Base-by-base conservation (phyloP, 2,329 filamentous ascomycete species). In the Mycocentrospora acerina region DNA sequence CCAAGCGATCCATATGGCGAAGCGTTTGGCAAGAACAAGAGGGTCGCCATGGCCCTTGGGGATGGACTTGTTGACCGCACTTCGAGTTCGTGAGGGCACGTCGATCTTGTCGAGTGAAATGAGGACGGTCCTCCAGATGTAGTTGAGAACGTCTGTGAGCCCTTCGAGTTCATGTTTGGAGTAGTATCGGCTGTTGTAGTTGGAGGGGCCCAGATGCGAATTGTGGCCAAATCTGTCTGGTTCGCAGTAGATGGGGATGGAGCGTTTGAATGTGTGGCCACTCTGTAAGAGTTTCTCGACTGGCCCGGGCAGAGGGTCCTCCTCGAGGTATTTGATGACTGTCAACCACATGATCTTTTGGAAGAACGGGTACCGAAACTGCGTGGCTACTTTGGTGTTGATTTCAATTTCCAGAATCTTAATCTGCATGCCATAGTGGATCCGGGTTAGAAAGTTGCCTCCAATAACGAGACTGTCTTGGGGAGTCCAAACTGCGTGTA, bases 271-370 rank as follows among this genome's bases (percentile, higher is more conserved):
- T 34, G 74, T 71, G 29, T 76, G 73, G 37, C 82, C 79, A 29
- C 71, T 70, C 17, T 74, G 69, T 47, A 85, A 78, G 10, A 74
- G 67, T 26, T 80, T 70, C 32, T 76, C 68, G 4, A 85, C 74
- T 28, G 68, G 69, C 16, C 70, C 65, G 1, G 82, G 82, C n/a
- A 85, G 63, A 2, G 82, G 81, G 60, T 86, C 82, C 18, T 79
- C 74, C 35, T 79, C 73, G 25, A 86, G 69, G 53, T 85, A 86
- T 50, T 79, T 76, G 55, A 84, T 69, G n/a, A 78, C 73, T 2
- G 80, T 75, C 50, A 82, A 81, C 82, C 82, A 86, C 71, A 84
- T 81, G 37, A 85, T 78, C 55, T 81, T 83, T 58, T 85, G 82
- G 60, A 85, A 86, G 60, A 78, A 80, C 2, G 82, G 82, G 57